phyloP scores from a whole-genome alignment of 257 asterid genomes.

The Fraxinus pennsylvanica region DNA sequence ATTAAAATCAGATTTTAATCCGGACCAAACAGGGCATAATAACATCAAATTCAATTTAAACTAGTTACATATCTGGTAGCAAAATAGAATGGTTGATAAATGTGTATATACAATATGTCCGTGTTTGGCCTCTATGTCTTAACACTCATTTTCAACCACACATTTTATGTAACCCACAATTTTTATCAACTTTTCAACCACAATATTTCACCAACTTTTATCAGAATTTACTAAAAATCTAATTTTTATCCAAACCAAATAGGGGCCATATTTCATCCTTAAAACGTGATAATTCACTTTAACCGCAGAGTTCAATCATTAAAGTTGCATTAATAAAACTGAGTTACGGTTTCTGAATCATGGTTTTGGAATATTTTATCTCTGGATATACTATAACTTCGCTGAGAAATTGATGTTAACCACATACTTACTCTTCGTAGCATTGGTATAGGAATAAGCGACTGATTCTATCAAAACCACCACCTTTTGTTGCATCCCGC shows the following conservation, averaged over 20 bases:
- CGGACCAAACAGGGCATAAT: background rate
- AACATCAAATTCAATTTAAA: background rate
- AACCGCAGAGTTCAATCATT: background rate
- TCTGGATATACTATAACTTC: background rate
- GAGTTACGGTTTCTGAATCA: background rate
- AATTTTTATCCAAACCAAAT: too few relatives aligned
- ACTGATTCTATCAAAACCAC: background rate
- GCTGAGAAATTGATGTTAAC: background rate
- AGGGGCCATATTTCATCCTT: background rate
- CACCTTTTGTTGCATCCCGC: background rate
- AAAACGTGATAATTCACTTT: background rate
- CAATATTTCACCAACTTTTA: too few relatives aligned
- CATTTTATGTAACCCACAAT: too few relatives aligned
- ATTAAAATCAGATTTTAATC: too few relatives aligned
- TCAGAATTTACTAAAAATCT: too few relatives aligned
- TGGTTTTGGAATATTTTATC: background rate
- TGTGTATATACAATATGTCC: background rate
- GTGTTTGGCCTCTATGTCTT: too few relatives aligned
- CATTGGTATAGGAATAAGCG: background rate
- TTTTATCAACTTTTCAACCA: too few relatives aligned
- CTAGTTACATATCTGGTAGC: background rate
- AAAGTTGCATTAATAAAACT: background rate
- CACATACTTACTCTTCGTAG: background rate
- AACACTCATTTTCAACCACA: background rate
- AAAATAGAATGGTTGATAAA: background rate